These are phyloP conservation scores for Aspergillus floridensis DNA, from an alignment of 2,329 filamentous ascomycete species.

Conservation along the genomic window DNA sequence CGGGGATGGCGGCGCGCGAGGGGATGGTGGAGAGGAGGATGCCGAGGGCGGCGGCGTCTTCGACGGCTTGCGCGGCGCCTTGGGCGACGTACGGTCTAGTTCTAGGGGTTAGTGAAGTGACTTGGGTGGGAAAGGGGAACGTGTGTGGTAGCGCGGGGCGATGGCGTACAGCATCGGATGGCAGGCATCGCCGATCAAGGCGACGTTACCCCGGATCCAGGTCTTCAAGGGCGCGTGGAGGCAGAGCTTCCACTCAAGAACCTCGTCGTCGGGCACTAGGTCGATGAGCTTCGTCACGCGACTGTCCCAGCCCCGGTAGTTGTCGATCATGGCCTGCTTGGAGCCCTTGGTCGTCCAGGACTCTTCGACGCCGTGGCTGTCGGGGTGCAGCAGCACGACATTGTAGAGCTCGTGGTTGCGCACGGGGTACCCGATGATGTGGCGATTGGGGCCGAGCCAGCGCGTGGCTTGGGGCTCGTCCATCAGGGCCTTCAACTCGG, in stretches of 20 bases:
- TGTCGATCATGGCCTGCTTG: slow-evolving; percentile 60
- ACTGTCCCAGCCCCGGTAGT: slow-evolving; percentile 61
- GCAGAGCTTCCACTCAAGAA: slow-evolving; percentile 41
- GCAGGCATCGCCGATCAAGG: slow-evolving; percentile 44
- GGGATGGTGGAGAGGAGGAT: slow-evolving; percentile 33
- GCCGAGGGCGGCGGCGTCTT: slow-evolving; percentile 42
- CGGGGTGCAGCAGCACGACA: slow-evolving; percentile 61
- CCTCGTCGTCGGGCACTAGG: slow-evolving; percentile 56
- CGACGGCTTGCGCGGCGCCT: slow-evolving; percentile 49
- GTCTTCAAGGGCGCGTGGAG: slow-evolving; percentile 32
- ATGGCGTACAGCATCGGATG: slow-evolving; percentile 45
- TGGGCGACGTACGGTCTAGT: slow-evolving; percentile 38
- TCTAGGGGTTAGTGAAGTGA: neutral
- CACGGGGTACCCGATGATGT: slow-evolving; percentile 77
- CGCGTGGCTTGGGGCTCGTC: slow-evolving; percentile 66
- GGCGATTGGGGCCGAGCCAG: slow-evolving; percentile 72
- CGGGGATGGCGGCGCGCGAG: slow-evolving; percentile 32
- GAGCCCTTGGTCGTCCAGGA: slow-evolving; percentile 64
- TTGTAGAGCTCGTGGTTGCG: slow-evolving; percentile 65
- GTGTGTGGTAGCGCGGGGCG: neutral
- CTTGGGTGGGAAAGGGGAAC: no score
- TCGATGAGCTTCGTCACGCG: slow-evolving; percentile 58
- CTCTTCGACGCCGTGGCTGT: slow-evolving; percentile 58
- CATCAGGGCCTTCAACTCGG: slow-evolving; percentile 65
- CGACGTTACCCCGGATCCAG: slow-evolving; percentile 37